Percentiles rank a stretch among this genome's conserved stretches.
phyloP scores from a whole-genome alignment of 106 monocot species.

The Apostasia shenzhenica region DNA sequence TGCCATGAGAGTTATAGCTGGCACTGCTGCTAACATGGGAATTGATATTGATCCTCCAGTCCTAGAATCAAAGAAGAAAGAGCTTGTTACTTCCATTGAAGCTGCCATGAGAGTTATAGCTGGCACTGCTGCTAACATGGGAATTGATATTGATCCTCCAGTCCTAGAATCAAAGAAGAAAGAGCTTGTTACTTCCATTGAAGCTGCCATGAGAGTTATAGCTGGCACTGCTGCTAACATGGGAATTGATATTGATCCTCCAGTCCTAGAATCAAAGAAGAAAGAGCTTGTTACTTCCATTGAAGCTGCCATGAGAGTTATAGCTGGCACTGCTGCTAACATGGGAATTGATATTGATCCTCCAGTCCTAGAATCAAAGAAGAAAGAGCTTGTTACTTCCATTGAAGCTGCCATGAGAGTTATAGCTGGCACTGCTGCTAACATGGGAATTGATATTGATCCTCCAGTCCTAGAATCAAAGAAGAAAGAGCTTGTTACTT shows the following conservation, averaged over 20 bases:
- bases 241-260: constrained; percentile 95
- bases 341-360: constrained; percentile 98
- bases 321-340: constrained; percentile 95
- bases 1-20: constrained; percentile 94
- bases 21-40: constrained; percentile 97
- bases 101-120: constrained; percentile 94
- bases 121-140: constrained; percentile 98
- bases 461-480: constrained; percentile 79
- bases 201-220: constrained; percentile 91
- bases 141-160: constrained; percentile 89
- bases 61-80: constrained; percentile 76
- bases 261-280: constrained; percentile 69
- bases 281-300: constrained; percentile 64
- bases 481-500: constrained; percentile 67
- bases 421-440: constrained; percentile 94
- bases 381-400: constrained; percentile 61
- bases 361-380: constrained; percentile 68
- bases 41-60: constrained; percentile 89
- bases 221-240: constrained; percentile 97
- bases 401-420: constrained; percentile 93
- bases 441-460: constrained; percentile 94
- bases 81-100: constrained; percentile 53
- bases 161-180: constrained; percentile 77
- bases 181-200: constrained; percentile 48
- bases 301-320: constrained; percentile 90